phyloP scores from a whole-genome alignment of 1,284 basidiomycete species.

The Laetiporus sulphureus region DNA sequence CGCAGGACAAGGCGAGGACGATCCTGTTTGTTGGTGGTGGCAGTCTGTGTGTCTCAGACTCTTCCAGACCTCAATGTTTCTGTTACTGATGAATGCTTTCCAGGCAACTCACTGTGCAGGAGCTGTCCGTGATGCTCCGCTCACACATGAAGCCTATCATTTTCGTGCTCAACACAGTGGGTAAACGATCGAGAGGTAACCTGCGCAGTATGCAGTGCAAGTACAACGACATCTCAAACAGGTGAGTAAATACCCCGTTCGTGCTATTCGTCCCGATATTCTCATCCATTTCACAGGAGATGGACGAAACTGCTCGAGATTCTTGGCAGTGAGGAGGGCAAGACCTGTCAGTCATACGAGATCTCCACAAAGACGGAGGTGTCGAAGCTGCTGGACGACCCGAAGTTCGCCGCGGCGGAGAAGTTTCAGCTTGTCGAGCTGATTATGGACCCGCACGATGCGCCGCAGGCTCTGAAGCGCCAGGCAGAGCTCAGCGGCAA shows the following conservation, averaged over 20 bases:
- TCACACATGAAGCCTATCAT: constrained; percentile 68
- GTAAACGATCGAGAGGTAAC: constrained; percentile 82
- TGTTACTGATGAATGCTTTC: not conserved
- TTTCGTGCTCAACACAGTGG: constrained; percentile 86
- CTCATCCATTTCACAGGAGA: constrained; percentile 26
- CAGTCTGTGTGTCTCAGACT: constrained; percentile 42
- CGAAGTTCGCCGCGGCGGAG: constrained; percentile 49
- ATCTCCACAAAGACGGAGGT: constrained; percentile 62
- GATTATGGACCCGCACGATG: constrained; percentile 68
- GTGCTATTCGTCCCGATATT: not conserved
- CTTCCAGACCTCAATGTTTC: not conserved
- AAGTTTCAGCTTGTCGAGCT: constrained; percentile 78
- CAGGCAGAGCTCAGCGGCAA: constrained; percentile 46
- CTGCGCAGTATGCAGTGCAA: constrained; percentile 62
- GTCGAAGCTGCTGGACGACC: constrained; percentile 51
- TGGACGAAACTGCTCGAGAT: constrained; percentile 56
- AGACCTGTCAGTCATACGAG: constrained; percentile 57
- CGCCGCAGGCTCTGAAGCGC: constrained; percentile 55
- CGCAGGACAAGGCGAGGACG: constrained; percentile 67
- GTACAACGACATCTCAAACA: constrained; percentile 71
- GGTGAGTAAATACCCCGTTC: constrained; percentile 31
- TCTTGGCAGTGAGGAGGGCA: constrained; percentile 49
- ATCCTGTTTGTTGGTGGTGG: constrained; percentile 89
- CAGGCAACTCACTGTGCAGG: constrained; percentile 70
- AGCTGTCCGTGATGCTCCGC: constrained; percentile 74